Conservation (phyloP, 1,284 basidiomycete genomes). For the Meira miltonrushii region DNA sequence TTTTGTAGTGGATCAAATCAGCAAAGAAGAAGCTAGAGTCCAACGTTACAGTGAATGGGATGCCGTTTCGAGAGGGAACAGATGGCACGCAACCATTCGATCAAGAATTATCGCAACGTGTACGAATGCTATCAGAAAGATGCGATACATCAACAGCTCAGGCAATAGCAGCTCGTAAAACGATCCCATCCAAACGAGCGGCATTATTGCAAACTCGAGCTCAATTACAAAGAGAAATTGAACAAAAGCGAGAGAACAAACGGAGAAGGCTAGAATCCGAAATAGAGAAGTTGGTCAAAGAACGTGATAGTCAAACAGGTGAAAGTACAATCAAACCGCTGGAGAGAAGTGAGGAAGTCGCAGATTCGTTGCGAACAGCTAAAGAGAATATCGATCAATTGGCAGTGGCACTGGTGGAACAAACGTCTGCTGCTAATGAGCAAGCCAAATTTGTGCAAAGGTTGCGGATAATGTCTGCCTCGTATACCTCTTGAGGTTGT, state of each 20-base stretch:
- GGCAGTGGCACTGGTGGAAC: conserved; percentile 5
- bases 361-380: not conserved
- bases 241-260: not conserved
- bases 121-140: conserved; percentile 6
- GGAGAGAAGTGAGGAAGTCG: conserved; percentile 3
- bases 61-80: conserved; percentile 7
- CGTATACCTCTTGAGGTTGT: not conserved
- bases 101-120: not conserved
- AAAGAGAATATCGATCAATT: conserved; percentile 1
- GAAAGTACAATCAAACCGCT: not conserved
- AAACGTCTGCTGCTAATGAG: conserved; percentile 3
- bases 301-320: not conserved
- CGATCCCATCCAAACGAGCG: conserved; percentile 2
- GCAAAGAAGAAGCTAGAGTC: conserved; percentile 8
- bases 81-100: not conserved
- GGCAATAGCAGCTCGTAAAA: not conserved
- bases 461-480: conserved; percentile 5
- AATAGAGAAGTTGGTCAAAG: not conserved
- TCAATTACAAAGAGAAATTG: not conserved
- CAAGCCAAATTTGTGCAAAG: conserved; percentile 7
- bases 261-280: not conserved
- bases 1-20: conserved; percentile 2
- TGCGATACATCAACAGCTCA: conserved; percentile 4
- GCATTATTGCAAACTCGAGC: not conserved
- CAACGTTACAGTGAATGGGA: conserved; percentile 14